Percentiles rank a stretch among this genome's conserved stretches.
Conservation (phyloP, 768 basidiomycete genomes). For the Macrolepiota dolichaula region DNA sequence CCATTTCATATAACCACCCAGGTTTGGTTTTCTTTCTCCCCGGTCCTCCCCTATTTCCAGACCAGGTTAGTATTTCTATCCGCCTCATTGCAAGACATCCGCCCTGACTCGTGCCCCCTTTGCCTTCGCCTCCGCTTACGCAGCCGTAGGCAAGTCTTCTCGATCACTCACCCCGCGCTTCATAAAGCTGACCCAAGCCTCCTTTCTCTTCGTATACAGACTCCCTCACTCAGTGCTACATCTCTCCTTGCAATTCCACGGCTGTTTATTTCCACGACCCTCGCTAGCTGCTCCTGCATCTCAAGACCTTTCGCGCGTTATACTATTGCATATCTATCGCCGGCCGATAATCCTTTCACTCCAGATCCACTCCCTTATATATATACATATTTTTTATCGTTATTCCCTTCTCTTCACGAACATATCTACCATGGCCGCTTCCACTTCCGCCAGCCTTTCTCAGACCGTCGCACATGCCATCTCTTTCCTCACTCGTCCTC, state of each 20-base stretch:
- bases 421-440: conserved; percentile 32
- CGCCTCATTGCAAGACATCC: conserved; percentile 9
- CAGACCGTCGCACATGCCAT: conserved; percentile 72
- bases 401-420: conserved; percentile 17
- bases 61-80: conserved; percentile 18
- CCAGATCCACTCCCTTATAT: conserved; percentile 13
- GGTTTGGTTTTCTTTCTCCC: conserved; percentile 24
- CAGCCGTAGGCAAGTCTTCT: conserved; percentile 12
- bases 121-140: conserved; percentile 14
- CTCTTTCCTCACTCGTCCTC: conserved; percentile 67
- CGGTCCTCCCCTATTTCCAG: conserved; percentile 17
- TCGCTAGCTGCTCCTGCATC: conserved; percentile 30
- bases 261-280: conserved; percentile 20
- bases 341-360: conserved; percentile 52
- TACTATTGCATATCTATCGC: conserved; percentile 40
- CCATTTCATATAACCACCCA: conserved; percentile 13
- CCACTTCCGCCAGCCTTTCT: conserved; percentile 49
- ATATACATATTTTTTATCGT: conserved; percentile 13
- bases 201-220: conserved; percentile 13
- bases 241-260: conserved; percentile 2
- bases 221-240: conserved; percentile 8
- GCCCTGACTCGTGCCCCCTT: conserved; percentile 12
- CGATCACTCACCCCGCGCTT: conserved; percentile 12
- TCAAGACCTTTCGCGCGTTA: conserved; percentile 21
- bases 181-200: conserved; percentile 12